Evolutionary conservation across 345 rosid genomes (phyloP).

Genomic region (Gossypium australe): DNA sequence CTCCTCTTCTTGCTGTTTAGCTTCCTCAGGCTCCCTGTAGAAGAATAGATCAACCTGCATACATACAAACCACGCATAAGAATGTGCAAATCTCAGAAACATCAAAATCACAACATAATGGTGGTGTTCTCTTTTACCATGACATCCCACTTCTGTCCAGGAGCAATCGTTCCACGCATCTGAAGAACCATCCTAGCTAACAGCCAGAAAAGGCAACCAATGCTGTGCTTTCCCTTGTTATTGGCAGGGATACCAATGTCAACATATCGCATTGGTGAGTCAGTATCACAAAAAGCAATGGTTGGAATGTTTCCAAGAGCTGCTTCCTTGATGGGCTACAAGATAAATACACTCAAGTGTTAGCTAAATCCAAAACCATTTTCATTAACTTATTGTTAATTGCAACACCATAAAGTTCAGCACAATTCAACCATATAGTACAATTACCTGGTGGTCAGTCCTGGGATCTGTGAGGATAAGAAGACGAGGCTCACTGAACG

Average conservation of each 20-base stretch:
- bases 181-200: constrained; percentile 94
- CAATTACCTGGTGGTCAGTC: constrained; percentile 85
- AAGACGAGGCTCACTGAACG: constrained; percentile 84
- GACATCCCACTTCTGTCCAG: constrained; percentile 74
- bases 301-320: constrained; percentile 95
- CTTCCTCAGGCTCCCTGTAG: constrained; percentile 77
- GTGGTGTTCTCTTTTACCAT: constrained; percentile 37
- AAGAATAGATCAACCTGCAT: constrained; percentile 71
- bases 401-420: background rate
- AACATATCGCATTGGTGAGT: constrained; percentile 87
- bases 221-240: constrained; percentile 96
- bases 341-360: background rate
- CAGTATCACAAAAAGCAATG: constrained; percentile 94
- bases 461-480: constrained; percentile 93
- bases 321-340: constrained; percentile 94
- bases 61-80: background rate
- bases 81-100: background rate
- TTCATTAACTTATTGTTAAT: background rate
- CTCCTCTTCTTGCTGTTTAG: constrained; percentile 57
- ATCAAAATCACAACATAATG: background rate
- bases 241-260: constrained; percentile 96
- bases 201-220: constrained; percentile 93
- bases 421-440: background rate
- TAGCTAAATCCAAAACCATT: background rate
- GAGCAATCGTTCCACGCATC: constrained; percentile 90